These are phyloP conservation scores for Cyathus striatus DNA, from an alignment of 768 basidiomycete genomes.

Conservation along the genomic window DNA sequence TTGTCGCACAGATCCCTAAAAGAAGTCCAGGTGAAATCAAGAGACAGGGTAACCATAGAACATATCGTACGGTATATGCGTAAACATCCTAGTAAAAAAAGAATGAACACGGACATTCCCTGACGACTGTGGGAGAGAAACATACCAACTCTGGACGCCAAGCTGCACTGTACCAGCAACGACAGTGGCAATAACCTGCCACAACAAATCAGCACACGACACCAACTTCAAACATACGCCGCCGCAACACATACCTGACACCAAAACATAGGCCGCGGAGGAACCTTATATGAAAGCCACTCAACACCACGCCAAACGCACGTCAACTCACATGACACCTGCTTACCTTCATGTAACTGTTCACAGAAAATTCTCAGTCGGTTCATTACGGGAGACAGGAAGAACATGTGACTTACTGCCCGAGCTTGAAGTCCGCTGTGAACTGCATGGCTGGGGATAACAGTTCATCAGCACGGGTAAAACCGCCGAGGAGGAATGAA, in stretches of 20 bases:
- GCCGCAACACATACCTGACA: conserved; percentile 50
- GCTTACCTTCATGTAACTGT: conserved; percentile 47
- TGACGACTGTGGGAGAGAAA: not conserved
- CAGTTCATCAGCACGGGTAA: conserved; percentile 13
- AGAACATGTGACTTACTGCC: conserved; percentile 48
- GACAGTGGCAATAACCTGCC: conserved; percentile 45
- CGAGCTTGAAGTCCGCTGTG: conserved; percentile 71
- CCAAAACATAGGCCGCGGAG: conserved; percentile 64
- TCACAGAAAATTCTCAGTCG: conserved; percentile 17
- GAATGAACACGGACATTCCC: not conserved
- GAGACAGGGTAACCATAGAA: not conserved
- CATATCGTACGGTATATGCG: conserved; percentile 43
- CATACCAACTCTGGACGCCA: conserved; percentile 58
- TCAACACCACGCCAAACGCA: too few relatives aligned
- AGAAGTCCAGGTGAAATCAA: not conserved
- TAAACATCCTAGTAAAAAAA: conserved; percentile 54
- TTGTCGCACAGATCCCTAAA: conserved; percentile 41
- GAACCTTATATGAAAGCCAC: too few relatives aligned
- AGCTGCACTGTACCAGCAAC: conserved; percentile 66
- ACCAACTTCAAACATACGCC: too few relatives aligned
- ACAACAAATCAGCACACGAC: too few relatives aligned
- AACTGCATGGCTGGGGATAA: conserved; percentile 54
- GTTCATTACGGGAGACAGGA: too few relatives aligned
- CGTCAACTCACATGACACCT: too few relatives aligned
- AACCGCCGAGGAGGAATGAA: too few relatives aligned